phyloP scores from a whole-genome alignment of 306 rosid genomes.

The Acacia confusa region DNA sequence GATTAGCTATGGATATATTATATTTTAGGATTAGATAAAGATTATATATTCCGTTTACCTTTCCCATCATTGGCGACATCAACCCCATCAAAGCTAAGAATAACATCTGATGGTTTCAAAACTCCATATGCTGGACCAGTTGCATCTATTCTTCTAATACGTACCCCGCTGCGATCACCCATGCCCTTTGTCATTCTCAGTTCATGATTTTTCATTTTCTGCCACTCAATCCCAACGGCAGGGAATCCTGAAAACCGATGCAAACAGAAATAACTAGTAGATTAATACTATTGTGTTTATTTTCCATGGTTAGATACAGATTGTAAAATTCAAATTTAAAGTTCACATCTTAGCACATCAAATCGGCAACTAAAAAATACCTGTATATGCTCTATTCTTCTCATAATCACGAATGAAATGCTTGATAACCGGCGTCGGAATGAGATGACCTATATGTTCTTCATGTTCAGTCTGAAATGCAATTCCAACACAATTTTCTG shows the following conservation, averaged over 20 bases:
- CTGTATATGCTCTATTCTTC: slow-evolving; percentile 88
- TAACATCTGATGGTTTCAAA: slow-evolving; percentile 90
- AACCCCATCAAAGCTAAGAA: slow-evolving; percentile 89
- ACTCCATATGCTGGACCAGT: slow-evolving; percentile 79
- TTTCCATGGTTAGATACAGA: slow-evolving; percentile 8
- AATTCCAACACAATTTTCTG: slow-evolving; percentile 92
- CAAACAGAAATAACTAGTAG: slow-evolving; percentile 14
- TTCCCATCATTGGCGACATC: slow-evolving; percentile 98
- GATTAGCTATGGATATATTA: background rate
- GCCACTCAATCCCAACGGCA: slow-evolving; percentile 95
- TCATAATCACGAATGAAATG: slow-evolving; percentile 93
- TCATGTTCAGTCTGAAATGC: slow-evolving; percentile 91
- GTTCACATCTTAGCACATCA: slow-evolving; percentile 9
- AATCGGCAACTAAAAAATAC: slow-evolving; percentile 39
- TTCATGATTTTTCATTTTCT: slow-evolving; percentile 99
- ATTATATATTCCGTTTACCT: slow-evolving; percentile 46
- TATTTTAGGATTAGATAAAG: background rate
- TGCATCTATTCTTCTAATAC: slow-evolving; percentile 89
- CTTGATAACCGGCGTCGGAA: slow-evolving; percentile 91
- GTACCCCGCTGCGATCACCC: slow-evolving; percentile 94
- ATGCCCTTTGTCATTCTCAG: slow-evolving; percentile 74
- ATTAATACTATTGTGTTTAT: slow-evolving; percentile 9
- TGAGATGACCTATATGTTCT: slow-evolving; percentile 95
- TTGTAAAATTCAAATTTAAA: slow-evolving; percentile 21
- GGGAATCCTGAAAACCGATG: slow-evolving; percentile 71